Evolutionary conservation across 2,329 filamentous ascomycete species (phyloP).

Genomic region (Alternaria brassicae): DNA sequence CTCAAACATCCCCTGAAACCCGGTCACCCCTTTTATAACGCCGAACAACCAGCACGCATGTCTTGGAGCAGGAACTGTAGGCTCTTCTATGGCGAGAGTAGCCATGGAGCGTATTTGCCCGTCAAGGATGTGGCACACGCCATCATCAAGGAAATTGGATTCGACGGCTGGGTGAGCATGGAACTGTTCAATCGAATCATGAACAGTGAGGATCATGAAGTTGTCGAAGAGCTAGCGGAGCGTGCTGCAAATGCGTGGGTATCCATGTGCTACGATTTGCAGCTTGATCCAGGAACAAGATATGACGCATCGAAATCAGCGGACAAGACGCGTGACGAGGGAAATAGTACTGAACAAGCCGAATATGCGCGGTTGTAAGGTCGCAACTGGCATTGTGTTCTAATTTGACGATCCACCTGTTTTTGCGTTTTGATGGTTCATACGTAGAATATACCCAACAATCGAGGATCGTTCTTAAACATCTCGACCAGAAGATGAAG

Average conservation of each 20-base stretch:
- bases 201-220: constrained; percentile 58
- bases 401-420: background rate
- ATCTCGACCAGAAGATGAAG: background rate
- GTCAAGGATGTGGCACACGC: constrained; percentile 66
- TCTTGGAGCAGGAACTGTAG: constrained; percentile 80
- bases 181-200: constrained; percentile 72
- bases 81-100: constrained; percentile 69
- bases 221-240: constrained; percentile 63
- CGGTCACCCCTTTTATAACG: constrained; percentile 65
- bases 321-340: background rate
- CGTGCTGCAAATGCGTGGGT: constrained; percentile 61
- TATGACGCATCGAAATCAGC: background rate
- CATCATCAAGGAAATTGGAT: constrained; percentile 70
- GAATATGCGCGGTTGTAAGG: constrained; percentile 14
- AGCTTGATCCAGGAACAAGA: constrained; percentile 20
- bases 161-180: constrained; percentile 73
- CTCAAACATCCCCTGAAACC: constrained; percentile 64
- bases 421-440: background rate
- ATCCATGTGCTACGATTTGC: constrained; percentile 54
- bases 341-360: background rate
- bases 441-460: constrained; percentile 1
- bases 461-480: background rate
- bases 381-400: background rate
- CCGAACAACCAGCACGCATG: constrained; percentile 70
- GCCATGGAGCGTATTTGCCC: constrained; percentile 72